These are phyloP conservation scores for Grosmannia serpens DNA, from an alignment of 2,329 filamentous ascomycete species.

Conservation along the genomic window DNA sequence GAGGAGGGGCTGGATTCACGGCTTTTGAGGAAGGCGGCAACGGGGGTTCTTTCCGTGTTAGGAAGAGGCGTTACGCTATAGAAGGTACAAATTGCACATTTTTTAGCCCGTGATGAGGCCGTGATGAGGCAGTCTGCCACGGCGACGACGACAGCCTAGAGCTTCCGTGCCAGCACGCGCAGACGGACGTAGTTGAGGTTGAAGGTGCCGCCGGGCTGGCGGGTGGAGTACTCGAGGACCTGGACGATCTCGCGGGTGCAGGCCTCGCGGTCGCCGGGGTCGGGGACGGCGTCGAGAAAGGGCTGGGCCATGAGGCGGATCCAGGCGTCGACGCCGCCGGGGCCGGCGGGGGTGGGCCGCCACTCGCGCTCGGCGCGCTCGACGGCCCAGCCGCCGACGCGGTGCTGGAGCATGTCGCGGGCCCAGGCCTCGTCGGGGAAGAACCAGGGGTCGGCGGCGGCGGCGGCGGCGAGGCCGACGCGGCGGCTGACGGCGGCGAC, in stretches of 20 bases:
- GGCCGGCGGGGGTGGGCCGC: conserved; percentile 47
- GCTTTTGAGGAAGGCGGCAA: too few species aligned
- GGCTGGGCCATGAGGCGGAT: conserved; percentile 49
- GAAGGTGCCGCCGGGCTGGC: conserved; percentile 44
- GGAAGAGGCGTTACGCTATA: too few species aligned
- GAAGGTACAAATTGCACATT: not conserved
- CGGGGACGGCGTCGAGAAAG: conserved; percentile 42
- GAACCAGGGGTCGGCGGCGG: conserved; percentile 53
- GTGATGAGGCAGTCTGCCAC: too few species aligned
- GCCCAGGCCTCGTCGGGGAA: conserved; percentile 57
- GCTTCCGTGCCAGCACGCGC: conserved; percentile 12
- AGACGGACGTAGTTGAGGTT: conserved; percentile 40
- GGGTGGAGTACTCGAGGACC: conserved; percentile 42
- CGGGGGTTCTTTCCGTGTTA: too few species aligned
- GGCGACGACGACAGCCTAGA: too few species aligned
- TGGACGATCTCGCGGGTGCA: conserved; percentile 42
- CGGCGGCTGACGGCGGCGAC: conserved; percentile 40
- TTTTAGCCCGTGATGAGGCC: too few species aligned
- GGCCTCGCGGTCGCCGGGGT: conserved; percentile 33
- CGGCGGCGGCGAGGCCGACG: conserved; percentile 35
- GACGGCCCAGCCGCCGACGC: conserved; percentile 35
- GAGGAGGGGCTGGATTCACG: too few species aligned
- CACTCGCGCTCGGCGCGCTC: conserved; percentile 51
- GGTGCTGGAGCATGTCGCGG: conserved; percentile 26
- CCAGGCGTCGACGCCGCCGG: conserved; percentile 54